A percentile compares a stretch with the other conserved stretches of the same genome.
phyloP scores from a whole-genome alignment of 441 rosid genomes.

The Jatropha podagrica region DNA sequence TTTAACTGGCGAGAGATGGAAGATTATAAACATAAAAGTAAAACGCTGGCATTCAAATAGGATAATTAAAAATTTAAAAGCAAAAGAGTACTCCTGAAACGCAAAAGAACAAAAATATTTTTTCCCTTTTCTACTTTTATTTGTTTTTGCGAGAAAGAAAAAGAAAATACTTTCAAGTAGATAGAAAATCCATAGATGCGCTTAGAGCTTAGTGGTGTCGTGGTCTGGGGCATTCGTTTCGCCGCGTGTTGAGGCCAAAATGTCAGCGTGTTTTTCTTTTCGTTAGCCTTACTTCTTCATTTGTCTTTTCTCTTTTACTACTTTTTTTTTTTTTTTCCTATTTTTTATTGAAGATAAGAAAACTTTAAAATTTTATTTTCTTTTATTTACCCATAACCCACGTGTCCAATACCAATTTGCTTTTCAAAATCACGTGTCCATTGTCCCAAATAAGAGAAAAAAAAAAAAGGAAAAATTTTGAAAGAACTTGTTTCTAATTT shows the following conservation, averaged over 20 bases:
- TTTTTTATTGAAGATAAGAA: too few relatives aligned
- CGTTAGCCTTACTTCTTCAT: background rate
- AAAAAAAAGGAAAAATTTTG: too few relatives aligned
- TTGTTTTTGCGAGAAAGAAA: background rate
- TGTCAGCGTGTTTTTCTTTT: background rate
- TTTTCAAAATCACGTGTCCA: too few relatives aligned
- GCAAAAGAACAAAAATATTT: background rate
- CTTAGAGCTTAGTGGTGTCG: slow-evolving; percentile 23
- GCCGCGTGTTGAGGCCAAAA: slow-evolving; percentile 34
- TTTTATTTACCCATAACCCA: too few relatives aligned
- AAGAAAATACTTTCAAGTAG: background rate
- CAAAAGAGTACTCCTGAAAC: background rate
- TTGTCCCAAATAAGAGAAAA: too few relatives aligned
- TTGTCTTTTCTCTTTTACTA: background rate
- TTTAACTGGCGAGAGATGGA: background rate
- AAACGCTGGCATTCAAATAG: background rate
- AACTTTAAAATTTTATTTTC: too few relatives aligned
- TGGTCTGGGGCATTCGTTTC: slow-evolving; percentile 24
- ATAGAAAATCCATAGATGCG: background rate
- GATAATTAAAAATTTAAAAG: background rate
- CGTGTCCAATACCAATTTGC: too few relatives aligned
- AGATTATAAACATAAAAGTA: background rate
- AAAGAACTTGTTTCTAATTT: too few relatives aligned
- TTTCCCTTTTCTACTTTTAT: background rate
- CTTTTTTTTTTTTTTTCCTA: too few relatives aligned